Evolutionary conservation across 2,329 filamentous ascomycete species (phyloP), one percentile per base, ranked within the genome.

Genomic region (Penicillium sp.): DNA sequence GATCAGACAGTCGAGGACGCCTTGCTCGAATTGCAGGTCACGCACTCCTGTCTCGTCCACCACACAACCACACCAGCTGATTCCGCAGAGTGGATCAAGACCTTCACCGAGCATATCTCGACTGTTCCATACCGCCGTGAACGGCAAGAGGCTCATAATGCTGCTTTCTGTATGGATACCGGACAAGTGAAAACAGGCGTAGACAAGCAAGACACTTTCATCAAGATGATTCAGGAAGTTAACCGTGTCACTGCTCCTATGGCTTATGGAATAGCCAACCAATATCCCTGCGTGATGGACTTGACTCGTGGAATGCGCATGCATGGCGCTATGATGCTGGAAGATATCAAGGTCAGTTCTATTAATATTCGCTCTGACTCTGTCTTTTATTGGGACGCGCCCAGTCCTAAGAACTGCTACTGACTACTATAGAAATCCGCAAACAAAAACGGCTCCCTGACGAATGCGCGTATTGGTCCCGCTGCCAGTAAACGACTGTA

Each of bases 91-190:
- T 90, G 88, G 86, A 84, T 92, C 29, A 76, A 81, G 29, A 78
- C 82, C 32, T 90, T 92, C 64, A 93, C 90, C 0, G 87, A 91
- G 65, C 87, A 93, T 67, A 85, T 93, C 45, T 88, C 87, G 7
- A 89, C 86, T 1, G 84, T 88, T 19, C 89, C 88, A 0, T 92
- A 92, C 70, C 83, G 84, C 13, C 69, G 65, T 7, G 73, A 78
- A 51, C 69, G 73, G 30, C 74, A 76, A 50, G 78, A 81, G 1
- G 67, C 76, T 2, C 84, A 77, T 14, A 71, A 76, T 61, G 70
- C 75, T 3, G 72, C 82, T 0, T 93, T 93, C 69, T 92, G 89
- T 72, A 91, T 92, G 87, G 88, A 90, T 49, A 77, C 79, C 0
- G 89, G 89, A 0, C 89, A 93, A 71, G 87, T 93, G 39, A 84